Evolutionary conservation across 1,284 basidiomycete species (phyloP), one percentile per base, ranked within the genome.

Genomic region (Moniliella sp.): DNA sequence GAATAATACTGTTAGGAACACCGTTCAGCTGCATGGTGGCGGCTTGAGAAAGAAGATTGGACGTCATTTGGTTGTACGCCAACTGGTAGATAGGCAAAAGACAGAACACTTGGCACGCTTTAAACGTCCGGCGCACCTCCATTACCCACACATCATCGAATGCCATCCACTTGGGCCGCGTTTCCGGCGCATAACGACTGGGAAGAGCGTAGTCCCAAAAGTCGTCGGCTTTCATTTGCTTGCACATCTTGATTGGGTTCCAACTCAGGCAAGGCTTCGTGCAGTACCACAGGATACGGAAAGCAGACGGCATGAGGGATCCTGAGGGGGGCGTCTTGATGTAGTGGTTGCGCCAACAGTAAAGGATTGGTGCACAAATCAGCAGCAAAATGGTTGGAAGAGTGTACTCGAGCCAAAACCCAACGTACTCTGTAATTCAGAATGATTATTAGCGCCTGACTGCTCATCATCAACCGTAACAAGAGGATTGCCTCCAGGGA

Each of bases 51-150:
- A 72, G 74, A 56, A 84, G 57, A 60, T 83, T 83, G n/a, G 8
- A 7, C 8, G 50, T 56, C 30, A 63, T 45, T 50, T 65, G 65
- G 37, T 64, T 62, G 45, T 68, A 63, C 34, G 57, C 57, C 25
- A 67, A 50, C 43, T 55, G 59, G 59, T 65, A 67, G 42, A 66
- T 55, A 7, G 65, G 65, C 40, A 64, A 78, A 69, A 75, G 81
- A 28, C 68, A 54, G 63, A 86, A 84, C 35, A 86, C 79, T 26
- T 64, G 61, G 62, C 81, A 86, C 5, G 82, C 82, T 59, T 78
- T 79, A 62, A 83, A 62, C 2, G 77, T 79, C 47, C 79, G 70
- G 36, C 68, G 67, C 31, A 84, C 72, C 56, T 86, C 81, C 34
- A 81, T 77, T 10, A 86, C 78, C 72, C 66, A 67, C 29, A n/a